Percentiles rank a stretch among this genome's conserved stretches.
Conservation (phyloP, 106 monocot genomes). For the Phalaenopsis aphrodite region DNA sequence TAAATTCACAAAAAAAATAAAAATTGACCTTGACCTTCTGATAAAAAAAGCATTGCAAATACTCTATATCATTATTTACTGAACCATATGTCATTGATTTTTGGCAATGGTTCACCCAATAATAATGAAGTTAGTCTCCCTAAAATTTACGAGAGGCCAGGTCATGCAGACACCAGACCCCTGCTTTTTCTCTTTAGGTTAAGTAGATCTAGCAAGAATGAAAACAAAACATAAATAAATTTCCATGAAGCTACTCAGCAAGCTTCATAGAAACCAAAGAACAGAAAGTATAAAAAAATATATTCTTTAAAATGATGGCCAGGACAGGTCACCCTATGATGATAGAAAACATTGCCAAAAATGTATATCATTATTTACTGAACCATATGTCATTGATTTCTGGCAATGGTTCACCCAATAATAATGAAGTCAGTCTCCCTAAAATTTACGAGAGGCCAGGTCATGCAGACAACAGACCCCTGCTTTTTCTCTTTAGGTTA, state of each 20-base stretch:
- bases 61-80: conserved; percentile 30
- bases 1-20: too few relatives aligned
- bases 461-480: conserved; percentile 23
- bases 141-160: conserved; percentile 29
- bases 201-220: background rate
- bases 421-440: conserved; percentile 29
- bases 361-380: conserved; percentile 21
- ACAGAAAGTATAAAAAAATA: background rate
- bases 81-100: conserved; percentile 30
- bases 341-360: too few relatives aligned
- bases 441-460: conserved; percentile 23
- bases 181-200: conserved; percentile 24
- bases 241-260: background rate
- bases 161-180: conserved; percentile 21
- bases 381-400: conserved; percentile 17
- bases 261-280: background rate
- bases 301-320: background rate
- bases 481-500: conserved; percentile 32
- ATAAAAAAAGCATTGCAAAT: background rate
- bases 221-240: background rate
- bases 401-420: conserved; percentile 35
- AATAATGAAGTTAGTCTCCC: conserved; percentile 36
- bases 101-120: conserved; percentile 32
- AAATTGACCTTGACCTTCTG: too few relatives aligned
- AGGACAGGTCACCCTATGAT: too few relatives aligned